Evolutionary conservation across 495 filamentous ascomycete genomes (phyloP).

Genomic region (Symbiotaphrina buchneri): DNA sequence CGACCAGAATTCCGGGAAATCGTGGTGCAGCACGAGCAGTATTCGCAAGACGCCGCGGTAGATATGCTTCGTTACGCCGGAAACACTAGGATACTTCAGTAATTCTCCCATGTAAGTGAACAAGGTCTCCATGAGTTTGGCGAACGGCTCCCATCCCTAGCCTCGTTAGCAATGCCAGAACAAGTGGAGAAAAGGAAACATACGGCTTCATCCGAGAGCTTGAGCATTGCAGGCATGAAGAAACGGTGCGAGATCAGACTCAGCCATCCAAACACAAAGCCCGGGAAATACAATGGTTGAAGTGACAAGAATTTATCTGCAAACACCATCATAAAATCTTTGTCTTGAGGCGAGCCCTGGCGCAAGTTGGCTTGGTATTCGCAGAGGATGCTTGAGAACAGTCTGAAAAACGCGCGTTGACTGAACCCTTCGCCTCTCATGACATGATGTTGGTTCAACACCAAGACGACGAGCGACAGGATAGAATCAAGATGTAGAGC

Average conservation of each 20-base stretch:
- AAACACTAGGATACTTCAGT: slow-evolving; percentile 48
- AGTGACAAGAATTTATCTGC: slow-evolving; percentile 53
- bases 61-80: slow-evolving; percentile 49
- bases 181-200: slow-evolving; percentile 3
- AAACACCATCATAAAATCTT: slow-evolving; percentile 48
- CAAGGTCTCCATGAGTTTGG: slow-evolving; percentile 50
- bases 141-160: slow-evolving; percentile 52
- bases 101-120: slow-evolving; percentile 58
- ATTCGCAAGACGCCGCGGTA: slow-evolving; percentile 71
- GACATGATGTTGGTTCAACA: slow-evolving; percentile 68
- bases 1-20: slow-evolving; percentile 85
- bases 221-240: slow-evolving; percentile 65
- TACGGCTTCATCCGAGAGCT: slow-evolving; percentile 32
- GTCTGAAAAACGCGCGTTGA: slow-evolving; percentile 73
- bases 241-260: slow-evolving; percentile 60
- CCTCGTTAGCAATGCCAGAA: slow-evolving; percentile 5
- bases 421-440: slow-evolving; percentile 65
- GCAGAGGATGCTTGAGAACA: slow-evolving; percentile 69
- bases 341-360: slow-evolving; percentile 26
- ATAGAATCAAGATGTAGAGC: slow-evolving; percentile 50
- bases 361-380: slow-evolving; percentile 26
- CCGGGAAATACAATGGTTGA: slow-evolving; percentile 51
- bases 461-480: slow-evolving; percentile 48
- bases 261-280: slow-evolving; percentile 72
- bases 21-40: slow-evolving; percentile 69